A percentile compares a stretch with the other conserved stretches of the same genome.
These are phyloP conservation scores for Penicillium rolfsii DNA, from an alignment of 2,329 filamentous ascomycete species.

Conservation along the genomic window DNA sequence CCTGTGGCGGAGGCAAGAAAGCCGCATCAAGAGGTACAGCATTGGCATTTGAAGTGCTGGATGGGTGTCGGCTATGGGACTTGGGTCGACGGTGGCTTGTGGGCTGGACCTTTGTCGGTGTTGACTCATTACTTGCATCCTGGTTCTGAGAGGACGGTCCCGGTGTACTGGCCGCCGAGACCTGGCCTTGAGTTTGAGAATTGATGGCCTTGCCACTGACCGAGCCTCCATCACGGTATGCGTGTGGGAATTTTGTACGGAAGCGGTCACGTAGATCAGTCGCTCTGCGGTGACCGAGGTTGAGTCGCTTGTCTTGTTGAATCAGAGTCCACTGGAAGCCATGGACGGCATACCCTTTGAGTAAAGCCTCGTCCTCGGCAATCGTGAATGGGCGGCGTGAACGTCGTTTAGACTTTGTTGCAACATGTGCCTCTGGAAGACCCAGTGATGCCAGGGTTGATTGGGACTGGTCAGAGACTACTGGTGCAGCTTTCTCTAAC, in stretches of 20 bases:
- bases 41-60: slow-evolving; percentile 19
- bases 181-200: slow-evolving; percentile 15
- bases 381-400: slow-evolving; percentile 59
- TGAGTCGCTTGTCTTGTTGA: slow-evolving; percentile 57
- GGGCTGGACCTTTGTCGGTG: slow-evolving; percentile 15
- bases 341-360: slow-evolving; percentile 62
- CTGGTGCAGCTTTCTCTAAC: slow-evolving; percentile 31
- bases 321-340: slow-evolving; percentile 65
- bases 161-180: slow-evolving; percentile 11
- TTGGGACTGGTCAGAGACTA: slow-evolving; percentile 39
- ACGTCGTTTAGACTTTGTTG: slow-evolving; percentile 54
- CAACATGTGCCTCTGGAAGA: slow-evolving; percentile 53
- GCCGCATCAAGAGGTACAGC: slow-evolving; percentile 36
- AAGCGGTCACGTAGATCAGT: slow-evolving; percentile 67
- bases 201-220: slow-evolving; percentile 39
- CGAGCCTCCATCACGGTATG: slow-evolving; percentile 54
- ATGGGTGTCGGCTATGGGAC: slow-evolving; percentile 23
- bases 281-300: slow-evolving; percentile 55
- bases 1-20: slow-evolving; percentile 39
- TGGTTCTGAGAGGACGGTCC: slow-evolving; percentile 15
- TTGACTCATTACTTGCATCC: slow-evolving; percentile 18
- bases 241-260: slow-evolving; percentile 61
- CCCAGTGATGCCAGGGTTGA: slow-evolving; percentile 47
- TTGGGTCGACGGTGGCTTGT: slow-evolving; percentile 11
- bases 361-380: slow-evolving; percentile 60